Conservation (phyloP, 345 rosid species). For the Citrus reticulata region DNA sequence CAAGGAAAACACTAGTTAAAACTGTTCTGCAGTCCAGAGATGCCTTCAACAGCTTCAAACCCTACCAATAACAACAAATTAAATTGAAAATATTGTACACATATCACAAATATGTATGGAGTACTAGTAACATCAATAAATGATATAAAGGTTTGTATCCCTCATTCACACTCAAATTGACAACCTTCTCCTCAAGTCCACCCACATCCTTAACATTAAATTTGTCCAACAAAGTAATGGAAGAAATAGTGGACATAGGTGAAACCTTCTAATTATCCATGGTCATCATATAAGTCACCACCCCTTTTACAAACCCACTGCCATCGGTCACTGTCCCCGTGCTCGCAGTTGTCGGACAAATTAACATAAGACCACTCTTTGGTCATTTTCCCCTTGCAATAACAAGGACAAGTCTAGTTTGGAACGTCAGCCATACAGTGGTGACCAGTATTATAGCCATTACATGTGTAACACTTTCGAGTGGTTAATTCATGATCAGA, state of each 20-base stretch:
- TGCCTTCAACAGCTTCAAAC: slow-evolving; percentile 19
- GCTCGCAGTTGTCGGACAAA: background rate
- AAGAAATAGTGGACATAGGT: slow-evolving; percentile 8
- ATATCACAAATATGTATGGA: too few relatives aligned
- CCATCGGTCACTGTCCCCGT: background rate
- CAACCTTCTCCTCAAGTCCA: slow-evolving; percentile 1
- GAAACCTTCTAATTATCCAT: slow-evolving; percentile 29
- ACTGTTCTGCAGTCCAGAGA: slow-evolving; percentile 22
- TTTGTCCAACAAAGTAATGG: slow-evolving; percentile 9
- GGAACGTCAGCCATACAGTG: background rate
- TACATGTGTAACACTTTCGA: background rate
- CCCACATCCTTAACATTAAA: slow-evolving; percentile 7
- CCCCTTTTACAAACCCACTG: slow-evolving; percentile 25
- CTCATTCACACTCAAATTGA: slow-evolving; percentile 2
- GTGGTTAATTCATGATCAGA: background rate
- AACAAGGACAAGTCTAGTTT: background rate
- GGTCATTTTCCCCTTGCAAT: background rate
- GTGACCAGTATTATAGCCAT: background rate
- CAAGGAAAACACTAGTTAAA: slow-evolving; percentile 20
- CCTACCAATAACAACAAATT: background rate
- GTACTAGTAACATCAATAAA: too few relatives aligned
- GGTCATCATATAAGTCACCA: slow-evolving; percentile 24
- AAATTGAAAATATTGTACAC: background rate
- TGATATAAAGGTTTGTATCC: too few relatives aligned
- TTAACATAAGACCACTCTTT: background rate